A percentile compares a stretch with the other conserved stretches of the same genome.
Conservation (phyloP, 2,329 filamentous ascomycete genomes). For the Aspergillus sp. region DNA sequence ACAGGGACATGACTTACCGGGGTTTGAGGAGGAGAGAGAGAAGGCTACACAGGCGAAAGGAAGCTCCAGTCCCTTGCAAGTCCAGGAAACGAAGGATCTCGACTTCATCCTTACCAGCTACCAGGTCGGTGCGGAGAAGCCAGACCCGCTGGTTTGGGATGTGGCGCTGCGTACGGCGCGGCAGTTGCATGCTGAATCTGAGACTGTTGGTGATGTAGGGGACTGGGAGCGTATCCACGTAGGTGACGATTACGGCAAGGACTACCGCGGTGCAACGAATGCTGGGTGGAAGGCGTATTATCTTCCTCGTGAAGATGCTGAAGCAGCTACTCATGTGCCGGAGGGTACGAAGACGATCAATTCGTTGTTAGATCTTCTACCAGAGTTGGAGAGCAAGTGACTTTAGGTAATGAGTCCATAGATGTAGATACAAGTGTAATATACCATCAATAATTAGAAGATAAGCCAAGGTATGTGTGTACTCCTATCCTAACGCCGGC, state of each 20-base stretch:
- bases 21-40: slow-evolving; percentile 17
- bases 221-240: slow-evolving; percentile 40
- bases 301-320: slow-evolving; percentile 24
- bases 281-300: slow-evolving; percentile 41
- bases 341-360: slow-evolving; percentile 16
- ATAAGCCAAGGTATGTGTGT: not conserved
- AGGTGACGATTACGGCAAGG: slow-evolving; percentile 46
- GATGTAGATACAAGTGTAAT: not conserved
- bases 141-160: slow-evolving; percentile 40
- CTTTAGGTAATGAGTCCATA: not conserved
- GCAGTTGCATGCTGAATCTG: slow-evolving; percentile 7
- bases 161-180: slow-evolving; percentile 35
- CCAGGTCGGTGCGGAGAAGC: slow-evolving; percentile 47
- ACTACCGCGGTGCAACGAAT: slow-evolving; percentile 38
- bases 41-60: not conserved
- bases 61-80: not conserved
- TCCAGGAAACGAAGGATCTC: slow-evolving; percentile 30
- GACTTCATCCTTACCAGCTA: slow-evolving; percentile 49
- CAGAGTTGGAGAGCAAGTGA: slow-evolving; percentile 13
- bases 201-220: not conserved
- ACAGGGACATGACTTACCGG: slow-evolving; percentile 24
- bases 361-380: slow-evolving; percentile 27
- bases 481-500: not conserved
- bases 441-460: not conserved
- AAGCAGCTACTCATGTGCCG: not conserved